Percentiles rank a stretch among this genome's conserved stretches.
phyloP scores from a whole-genome alignment of 257 asterid genomes.

The Nicotiana obtusifolia region DNA sequence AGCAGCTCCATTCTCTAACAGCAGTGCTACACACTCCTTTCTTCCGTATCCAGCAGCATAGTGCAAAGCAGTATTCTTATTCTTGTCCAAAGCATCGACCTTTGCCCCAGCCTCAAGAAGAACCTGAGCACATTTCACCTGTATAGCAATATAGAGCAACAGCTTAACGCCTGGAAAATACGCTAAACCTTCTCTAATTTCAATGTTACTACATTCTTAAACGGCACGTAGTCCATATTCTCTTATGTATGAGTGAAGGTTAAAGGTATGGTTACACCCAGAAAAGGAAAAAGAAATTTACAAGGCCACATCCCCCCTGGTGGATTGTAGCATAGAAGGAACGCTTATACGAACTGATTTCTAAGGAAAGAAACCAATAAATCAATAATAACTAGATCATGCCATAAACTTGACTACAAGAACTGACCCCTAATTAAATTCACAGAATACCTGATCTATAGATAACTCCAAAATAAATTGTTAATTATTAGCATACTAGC shows the following conservation, averaged over 20 bases:
- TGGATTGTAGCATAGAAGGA: background rate
- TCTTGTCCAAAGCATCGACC: conserved; percentile 91
- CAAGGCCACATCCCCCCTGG: background rate
- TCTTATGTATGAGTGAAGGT: no score
- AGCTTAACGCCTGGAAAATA: no score
- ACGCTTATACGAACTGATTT: background rate
- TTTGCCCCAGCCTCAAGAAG: conserved; percentile 95
- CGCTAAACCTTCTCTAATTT: no score
- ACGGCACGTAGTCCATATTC: no score
- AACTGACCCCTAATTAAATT: background rate
- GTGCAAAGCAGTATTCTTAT: conserved; percentile 96
- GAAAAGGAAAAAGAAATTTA: background rate
- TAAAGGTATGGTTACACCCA: background rate
- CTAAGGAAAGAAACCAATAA: background rate
- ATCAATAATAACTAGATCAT: background rate
- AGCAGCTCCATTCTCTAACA: conserved; percentile 90
- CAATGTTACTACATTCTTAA: no score
- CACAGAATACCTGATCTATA: background rate
- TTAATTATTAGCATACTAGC: background rate
- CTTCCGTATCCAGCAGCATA: conserved; percentile 98
- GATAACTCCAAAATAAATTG: background rate
- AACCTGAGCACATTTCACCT: conserved; percentile 86
- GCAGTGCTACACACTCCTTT: conserved; percentile 91
- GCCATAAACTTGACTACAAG: background rate
- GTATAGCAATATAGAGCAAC: background rate